A percentile compares a stretch with the other conserved stretches of the same genome.
These are phyloP conservation scores for Crithidia mellificae DNA, from an alignment of 208 protist species.

Conservation along the genomic window DNA sequence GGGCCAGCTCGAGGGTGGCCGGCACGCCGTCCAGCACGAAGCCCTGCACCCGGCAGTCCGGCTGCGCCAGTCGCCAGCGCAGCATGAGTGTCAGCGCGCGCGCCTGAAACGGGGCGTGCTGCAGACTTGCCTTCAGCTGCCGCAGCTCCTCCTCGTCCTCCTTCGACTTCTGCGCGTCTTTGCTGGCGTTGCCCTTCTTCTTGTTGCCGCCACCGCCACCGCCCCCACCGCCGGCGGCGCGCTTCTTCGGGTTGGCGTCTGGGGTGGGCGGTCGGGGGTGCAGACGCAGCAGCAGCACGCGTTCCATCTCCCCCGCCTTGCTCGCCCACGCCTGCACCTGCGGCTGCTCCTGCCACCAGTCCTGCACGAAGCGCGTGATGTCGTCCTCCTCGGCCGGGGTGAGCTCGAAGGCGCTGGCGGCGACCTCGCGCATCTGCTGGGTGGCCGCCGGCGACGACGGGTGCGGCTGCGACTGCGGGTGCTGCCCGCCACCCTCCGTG, in stretches of 20 bases:
- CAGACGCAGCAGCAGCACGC: conserved; percentile 70
- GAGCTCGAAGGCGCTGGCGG: conserved; percentile 36
- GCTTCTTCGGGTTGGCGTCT: conserved; percentile 73
- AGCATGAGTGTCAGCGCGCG: conserved; percentile 87
- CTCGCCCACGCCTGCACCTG: conserved; percentile 46
- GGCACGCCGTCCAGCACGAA: conserved; percentile 94
- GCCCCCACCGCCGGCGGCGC: conserved; percentile 23
- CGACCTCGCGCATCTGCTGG: conserved; percentile 21
- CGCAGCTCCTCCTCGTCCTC: conserved; percentile 75
- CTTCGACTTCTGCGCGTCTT: conserved; percentile 55
- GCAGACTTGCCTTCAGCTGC: conserved; percentile 53
- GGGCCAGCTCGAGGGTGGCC: conserved; percentile 75
- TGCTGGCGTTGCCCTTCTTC: conserved; percentile 37
- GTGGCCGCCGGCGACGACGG: no score
- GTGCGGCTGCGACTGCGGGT: conserved; percentile 5
- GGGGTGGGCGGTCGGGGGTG: conserved; percentile 29
- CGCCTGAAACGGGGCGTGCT: conserved; percentile 77
- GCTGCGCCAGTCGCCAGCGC: conserved; percentile 80
- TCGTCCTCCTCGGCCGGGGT: conserved; percentile 64
- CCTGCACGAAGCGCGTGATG: conserved; percentile 56
- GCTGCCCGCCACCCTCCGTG: neutral
- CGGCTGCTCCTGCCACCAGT: conserved; percentile 59
- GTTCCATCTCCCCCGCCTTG: conserved; percentile 77
- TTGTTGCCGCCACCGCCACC: conserved; percentile 20
- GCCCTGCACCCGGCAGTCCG: conserved; percentile 90